phyloP scores from a whole-genome alignment of 2,329 filamentous ascomycete species.

The Pseudocercospora pini-densiflorae region DNA sequence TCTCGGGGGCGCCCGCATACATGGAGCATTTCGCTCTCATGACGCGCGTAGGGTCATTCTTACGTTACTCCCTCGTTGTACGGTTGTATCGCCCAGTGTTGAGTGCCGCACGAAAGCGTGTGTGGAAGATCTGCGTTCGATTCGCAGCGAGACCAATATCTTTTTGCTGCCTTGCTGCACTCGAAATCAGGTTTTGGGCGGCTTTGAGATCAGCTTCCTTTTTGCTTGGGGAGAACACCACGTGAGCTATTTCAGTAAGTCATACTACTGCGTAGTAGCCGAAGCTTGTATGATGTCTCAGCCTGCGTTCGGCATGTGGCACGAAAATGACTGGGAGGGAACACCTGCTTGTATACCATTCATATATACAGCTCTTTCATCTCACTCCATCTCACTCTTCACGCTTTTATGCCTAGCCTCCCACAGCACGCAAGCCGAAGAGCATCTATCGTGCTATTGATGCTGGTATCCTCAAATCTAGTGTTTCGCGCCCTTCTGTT shows the following conservation, averaged over 20 bases:
- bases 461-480: constrained; percentile 3
- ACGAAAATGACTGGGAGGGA: too few species aligned
- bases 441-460: background rate
- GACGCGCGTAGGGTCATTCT: too few species aligned
- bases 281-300: background rate
- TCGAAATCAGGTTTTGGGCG: too few species aligned
- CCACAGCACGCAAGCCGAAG: background rate
- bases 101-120: background rate
- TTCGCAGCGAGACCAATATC: background rate
- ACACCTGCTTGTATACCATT: constrained; percentile 19
- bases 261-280: too few species aligned
- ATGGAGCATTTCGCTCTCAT: too few species aligned
- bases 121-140: constrained; percentile 4
- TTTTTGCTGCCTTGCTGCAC: background rate
- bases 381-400: background rate
- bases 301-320: too few species aligned
- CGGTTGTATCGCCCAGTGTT: background rate
- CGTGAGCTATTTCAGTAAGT: too few species aligned
- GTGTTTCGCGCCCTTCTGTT: constrained; percentile 26
- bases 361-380: constrained; percentile 12
- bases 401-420: constrained; percentile 1
- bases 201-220: too few species aligned
- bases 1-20: background rate
- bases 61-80: background rate
- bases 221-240: background rate